phyloP scores from a whole-genome alignment of 78 protist species.

The Dictyostelium brefeldianum region DNA sequence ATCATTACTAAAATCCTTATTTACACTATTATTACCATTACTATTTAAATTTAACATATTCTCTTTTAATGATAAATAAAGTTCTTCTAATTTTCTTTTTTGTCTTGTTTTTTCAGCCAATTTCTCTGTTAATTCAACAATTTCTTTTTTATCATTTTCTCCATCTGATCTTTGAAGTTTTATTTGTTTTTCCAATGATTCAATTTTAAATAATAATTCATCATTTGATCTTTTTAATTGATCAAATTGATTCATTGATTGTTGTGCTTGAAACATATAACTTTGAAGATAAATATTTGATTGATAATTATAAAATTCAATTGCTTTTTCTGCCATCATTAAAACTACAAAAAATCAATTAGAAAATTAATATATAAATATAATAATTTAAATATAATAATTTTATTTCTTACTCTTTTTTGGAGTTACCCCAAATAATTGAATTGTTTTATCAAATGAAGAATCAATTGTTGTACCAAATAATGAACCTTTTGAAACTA shows the following conservation, averaged over 20 bases:
- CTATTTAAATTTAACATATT: background rate
- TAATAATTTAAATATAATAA: no score
- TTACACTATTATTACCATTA: background rate
- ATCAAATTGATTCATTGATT: background rate
- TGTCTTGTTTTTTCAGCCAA: conserved; percentile 65
- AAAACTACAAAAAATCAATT: conserved; percentile 5
- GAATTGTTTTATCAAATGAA: conserved; percentile 35
- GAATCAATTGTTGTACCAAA: conserved; percentile 29
- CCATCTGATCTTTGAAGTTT: conserved; percentile 7
- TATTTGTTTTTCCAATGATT: conserved; percentile 27
- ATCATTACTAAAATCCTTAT: background rate
- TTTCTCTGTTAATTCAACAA: conserved; percentile 51
- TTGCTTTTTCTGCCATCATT: conserved; percentile 32
- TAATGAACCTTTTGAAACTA: conserved; percentile 33
- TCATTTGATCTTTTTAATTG: background rate
- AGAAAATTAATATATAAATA: no score
- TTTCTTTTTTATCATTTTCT: conserved; percentile 53
- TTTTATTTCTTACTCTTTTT: conserved; percentile 9
- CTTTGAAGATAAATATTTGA: conserved; percentile 6
- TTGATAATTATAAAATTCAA: conserved; percentile 59
- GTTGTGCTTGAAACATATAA: background rate
- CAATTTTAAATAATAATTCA: background rate
- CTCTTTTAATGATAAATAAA: conserved; percentile 19
- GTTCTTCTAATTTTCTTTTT: conserved; percentile 46
- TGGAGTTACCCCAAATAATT: conserved; percentile 41